Base-by-base conservation (phyloP, 1,139 yeast species). In the Candida albicans region DNA sequence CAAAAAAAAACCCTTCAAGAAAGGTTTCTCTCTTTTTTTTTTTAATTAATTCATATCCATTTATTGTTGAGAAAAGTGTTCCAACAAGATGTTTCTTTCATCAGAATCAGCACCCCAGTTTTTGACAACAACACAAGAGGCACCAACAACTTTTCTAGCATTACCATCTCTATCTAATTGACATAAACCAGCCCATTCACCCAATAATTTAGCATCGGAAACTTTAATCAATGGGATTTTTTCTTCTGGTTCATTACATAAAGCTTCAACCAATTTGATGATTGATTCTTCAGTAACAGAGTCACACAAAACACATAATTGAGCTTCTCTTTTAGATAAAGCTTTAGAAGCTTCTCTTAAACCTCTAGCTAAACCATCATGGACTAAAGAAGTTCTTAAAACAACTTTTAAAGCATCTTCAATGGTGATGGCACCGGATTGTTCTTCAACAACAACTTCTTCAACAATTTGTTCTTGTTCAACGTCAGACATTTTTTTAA, bases 121-220 rank as follows among this genome's bases (percentile, higher is more conserved):
- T 85, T 88, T 90, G 83, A 93, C 90, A 68, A 93, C 99, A 70
- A 93, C 98, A 78, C 96, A 93, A 67, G 98, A 91, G 77, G 97
- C 96, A 80, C 98, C 99, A 74, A 95, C 99, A 67, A 93, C 98
- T 90, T 93, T 93, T 84, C 98, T 90, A 80, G 98, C 97, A 84
- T 91, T 90, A 80, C 99, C 99, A 69, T 93, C 99, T 82, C 96
- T 90, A 95, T 93, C 99, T 68, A 93, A 86, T 81, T 90, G 93
- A 82, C 97, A 95, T 65, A 93, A 84, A 85, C 99, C 99, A 69
- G 98, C 99, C 99, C 99, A 93, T 83, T 93, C 98, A 84, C 99
- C 99, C 72, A 93, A 87, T 82, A 89, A 89, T 87, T 93, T 93
- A 72, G 98, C 96, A 73, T 95, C 99, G 64, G 98, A 89, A 64